phyloP scores from a whole-genome alignment of 345 rosid species.

The Arabis hirsuta region DNA sequence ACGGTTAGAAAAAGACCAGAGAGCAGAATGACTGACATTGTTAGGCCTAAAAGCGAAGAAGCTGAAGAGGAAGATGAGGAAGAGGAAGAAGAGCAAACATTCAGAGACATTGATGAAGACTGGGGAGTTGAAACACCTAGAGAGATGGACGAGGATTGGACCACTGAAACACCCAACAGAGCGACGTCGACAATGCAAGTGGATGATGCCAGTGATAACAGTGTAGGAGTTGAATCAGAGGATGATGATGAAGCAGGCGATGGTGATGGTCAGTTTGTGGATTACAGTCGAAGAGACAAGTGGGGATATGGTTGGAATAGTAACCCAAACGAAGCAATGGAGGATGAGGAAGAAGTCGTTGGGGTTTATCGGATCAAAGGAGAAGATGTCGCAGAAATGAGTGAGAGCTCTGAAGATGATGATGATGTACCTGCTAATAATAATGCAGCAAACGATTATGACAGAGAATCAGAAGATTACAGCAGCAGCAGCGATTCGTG shows the following conservation, averaged over 20 bases:
- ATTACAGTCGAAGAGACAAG: constrained; percentile 51
- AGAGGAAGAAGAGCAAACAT: constrained; percentile 38
- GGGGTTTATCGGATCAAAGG: constrained; percentile 44
- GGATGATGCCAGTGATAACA: constrained; percentile 67
- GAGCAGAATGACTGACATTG: constrained; percentile 42
- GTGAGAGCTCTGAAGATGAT: constrained; percentile 58
- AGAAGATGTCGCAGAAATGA: constrained; percentile 55
- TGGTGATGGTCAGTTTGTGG: constrained; percentile 58
- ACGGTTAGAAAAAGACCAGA: constrained; percentile 86
- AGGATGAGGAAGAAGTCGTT: constrained; percentile 53
- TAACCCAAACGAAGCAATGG: constrained; percentile 55
- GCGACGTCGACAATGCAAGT: constrained; percentile 49
- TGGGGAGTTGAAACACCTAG: constrained; percentile 41
- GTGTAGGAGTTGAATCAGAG: constrained; percentile 59
- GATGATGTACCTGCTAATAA: constrained; percentile 43
- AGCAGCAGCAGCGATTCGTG: constrained; percentile 79
- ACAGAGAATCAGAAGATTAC: constrained; percentile 67
- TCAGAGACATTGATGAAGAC: constrained; percentile 40
- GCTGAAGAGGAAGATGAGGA: constrained; percentile 39
- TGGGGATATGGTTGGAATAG: constrained; percentile 60
- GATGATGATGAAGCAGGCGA: constrained; percentile 59
- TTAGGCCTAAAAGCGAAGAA: constrained; percentile 37
- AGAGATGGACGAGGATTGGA: constrained; percentile 45
- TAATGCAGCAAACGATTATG: constrained; percentile 46
- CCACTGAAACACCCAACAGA: constrained; percentile 42